Evolutionary conservation across 805 yeast genomes (phyloP), one percentile per base, ranked within the genome.

Genomic region (Hyphopichia homilentoma): DNA sequence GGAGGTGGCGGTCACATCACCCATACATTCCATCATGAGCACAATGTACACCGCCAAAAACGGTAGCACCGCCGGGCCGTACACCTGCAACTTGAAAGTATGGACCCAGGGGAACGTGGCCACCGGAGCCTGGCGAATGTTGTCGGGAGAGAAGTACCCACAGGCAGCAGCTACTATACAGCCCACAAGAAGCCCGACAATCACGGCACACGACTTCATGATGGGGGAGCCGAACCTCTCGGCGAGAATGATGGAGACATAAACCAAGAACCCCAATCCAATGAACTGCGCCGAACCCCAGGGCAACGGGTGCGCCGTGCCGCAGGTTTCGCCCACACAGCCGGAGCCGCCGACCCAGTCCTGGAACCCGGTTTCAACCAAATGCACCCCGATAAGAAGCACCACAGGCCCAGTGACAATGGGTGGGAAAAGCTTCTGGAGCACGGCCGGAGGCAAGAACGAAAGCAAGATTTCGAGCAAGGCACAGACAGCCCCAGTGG

Each of bases 341-440:
- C 79, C 81, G 9, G 86, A 68, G 32, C 97, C 97, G 45, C 97
- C 97, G 25, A 77, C 79, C 84, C 94, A 86, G 59, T 88, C 86
- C 50, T 75, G 58, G 58, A 88, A 81, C 16, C 95, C 96, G 21
- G 86, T 57, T 44, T 68, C 66, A 38, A 87, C 70, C 46, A 88
- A 70, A 17, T 70, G 63, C 27, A 80, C 69, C 45, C 96, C 97
- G 50, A 88, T 87, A 21, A 88, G 69, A 34, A 88, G 59, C 19
- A 88, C 96, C 28, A 88, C 96, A 7, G 96, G 95, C 36, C 96
- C 96, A 18, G 95, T 88, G 40, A 89, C 96, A 33, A 86, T 63
- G 22, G 95, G 89, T 13, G 96, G 96, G 66, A 88, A 88, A 21
- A 84, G 49, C 39, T 69, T 77, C 56, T 84, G 87, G 43, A 88